phyloP scores from a whole-genome alignment of 2,329 filamentous ascomycete species.

The Acrocalymma vagum region DNA sequence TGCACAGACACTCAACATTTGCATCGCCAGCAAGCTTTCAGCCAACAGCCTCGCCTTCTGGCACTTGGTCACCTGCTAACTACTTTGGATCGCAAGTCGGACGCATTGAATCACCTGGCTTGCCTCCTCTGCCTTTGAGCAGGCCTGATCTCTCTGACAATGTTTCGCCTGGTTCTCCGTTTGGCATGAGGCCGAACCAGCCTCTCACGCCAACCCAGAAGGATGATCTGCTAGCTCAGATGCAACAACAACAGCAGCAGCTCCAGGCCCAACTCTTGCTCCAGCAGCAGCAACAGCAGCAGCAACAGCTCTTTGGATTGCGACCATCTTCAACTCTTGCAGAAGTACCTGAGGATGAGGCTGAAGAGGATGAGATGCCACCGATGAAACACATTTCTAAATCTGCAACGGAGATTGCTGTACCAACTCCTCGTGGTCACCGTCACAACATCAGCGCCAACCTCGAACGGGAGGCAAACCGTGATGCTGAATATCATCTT shows the following conservation, averaged over 20 bases:
- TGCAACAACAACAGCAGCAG: slow-evolving; percentile 59
- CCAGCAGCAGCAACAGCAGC: slow-evolving; percentile 58
- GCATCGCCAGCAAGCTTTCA: slow-evolving; percentile 73
- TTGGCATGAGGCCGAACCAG: slow-evolving; percentile 51
- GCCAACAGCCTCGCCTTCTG: slow-evolving; percentile 65
- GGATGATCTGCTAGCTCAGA: slow-evolving; percentile 52
- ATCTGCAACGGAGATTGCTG: slow-evolving; percentile 62
- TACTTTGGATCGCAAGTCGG: slow-evolving; percentile 49
- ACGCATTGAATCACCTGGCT: slow-evolving; percentile 54
- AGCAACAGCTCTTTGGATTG: slow-evolving; percentile 55
- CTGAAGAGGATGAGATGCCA: slow-evolving; percentile 60
- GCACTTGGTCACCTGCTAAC: slow-evolving; percentile 51
- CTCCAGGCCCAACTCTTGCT: slow-evolving; percentile 62
- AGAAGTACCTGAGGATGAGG: slow-evolving; percentile 77
- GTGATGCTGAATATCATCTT: slow-evolving; percentile 85
- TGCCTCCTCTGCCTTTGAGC: slow-evolving; percentile 41
- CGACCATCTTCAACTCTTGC: slow-evolving; percentile 63
- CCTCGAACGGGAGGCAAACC: slow-evolving; percentile 83
- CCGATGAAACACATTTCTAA: slow-evolving; percentile 49
- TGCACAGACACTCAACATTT: slow-evolving; percentile 76
- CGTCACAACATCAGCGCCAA: slow-evolving; percentile 79
- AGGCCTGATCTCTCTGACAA: slow-evolving; percentile 47
- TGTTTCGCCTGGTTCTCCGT: slow-evolving; percentile 68
- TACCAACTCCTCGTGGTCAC: slow-evolving; percentile 68
- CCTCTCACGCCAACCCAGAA: slow-evolving; percentile 49